These are phyloP conservation scores for Hypomontagnella monticulosa DNA, from an alignment of 495 filamentous ascomycete genomes.

Conservation along the genomic window DNA sequence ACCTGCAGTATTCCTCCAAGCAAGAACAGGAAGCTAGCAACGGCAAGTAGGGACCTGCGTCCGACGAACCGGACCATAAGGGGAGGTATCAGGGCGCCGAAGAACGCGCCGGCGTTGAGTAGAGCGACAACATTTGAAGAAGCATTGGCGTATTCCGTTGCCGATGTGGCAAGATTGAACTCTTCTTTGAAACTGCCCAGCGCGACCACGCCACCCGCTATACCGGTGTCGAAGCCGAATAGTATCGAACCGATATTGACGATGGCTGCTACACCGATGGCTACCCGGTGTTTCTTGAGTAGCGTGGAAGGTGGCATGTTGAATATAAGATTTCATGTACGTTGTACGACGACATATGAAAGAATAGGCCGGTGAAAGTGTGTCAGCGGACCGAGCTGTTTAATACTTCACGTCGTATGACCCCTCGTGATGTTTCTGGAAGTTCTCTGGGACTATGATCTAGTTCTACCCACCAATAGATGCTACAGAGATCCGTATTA, in stretches of 20 bases:
- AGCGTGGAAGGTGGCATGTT: conserved; percentile 1
- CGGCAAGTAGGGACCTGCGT: conserved; percentile 9
- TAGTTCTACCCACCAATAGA: too few relatives aligned
- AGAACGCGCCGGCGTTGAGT: conserved; percentile 10
- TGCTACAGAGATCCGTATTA: too few relatives aligned
- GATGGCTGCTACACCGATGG: conserved; percentile 3
- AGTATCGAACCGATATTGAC: conserved; percentile 24
- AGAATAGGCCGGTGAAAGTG: too few relatives aligned
- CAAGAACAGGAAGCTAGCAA: conserved; percentile 15
- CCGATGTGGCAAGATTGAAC: conserved; percentile 16
- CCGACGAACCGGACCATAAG: conserved; percentile 11
- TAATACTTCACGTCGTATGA: too few relatives aligned
- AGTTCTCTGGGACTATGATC: too few relatives aligned
- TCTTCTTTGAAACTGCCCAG: conserved; percentile 23
- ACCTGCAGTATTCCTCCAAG: conserved; percentile 28
- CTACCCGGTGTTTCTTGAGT: conserved; percentile 19
- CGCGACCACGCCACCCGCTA: conserved; percentile 24
- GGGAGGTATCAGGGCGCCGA: conserved; percentile 10
- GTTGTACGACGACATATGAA: too few relatives aligned
- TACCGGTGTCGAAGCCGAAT: conserved; percentile 29
- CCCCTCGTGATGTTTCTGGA: too few relatives aligned
- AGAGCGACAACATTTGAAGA: conserved; percentile 13
- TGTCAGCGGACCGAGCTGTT: too few relatives aligned
- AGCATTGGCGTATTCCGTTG: conserved; percentile 4
- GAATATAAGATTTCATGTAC: neutral